These are phyloP conservation scores for Purshia tridentata DNA, from an alignment of 306 rosid species.

Conservation along the genomic window DNA sequence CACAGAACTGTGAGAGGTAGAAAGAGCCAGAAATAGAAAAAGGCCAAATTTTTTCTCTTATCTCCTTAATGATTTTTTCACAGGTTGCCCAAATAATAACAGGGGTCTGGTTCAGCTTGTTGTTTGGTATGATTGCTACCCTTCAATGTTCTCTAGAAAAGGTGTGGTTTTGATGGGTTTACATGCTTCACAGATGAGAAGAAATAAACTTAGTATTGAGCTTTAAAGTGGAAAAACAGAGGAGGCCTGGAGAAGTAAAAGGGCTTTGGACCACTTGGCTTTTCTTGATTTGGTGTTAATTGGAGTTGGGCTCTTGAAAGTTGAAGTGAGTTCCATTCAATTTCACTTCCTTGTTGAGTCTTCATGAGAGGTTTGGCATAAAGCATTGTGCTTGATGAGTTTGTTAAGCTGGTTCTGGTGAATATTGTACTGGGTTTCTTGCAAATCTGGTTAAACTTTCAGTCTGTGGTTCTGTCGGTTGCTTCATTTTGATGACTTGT, in stretches of 20 bases:
- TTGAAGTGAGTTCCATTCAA: constrained; percentile 41
- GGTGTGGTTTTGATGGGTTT: constrained; percentile 35
- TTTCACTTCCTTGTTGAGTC: constrained; percentile 26
- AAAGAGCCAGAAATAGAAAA: constrained; percentile 48
- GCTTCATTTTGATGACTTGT: constrained; percentile 42
- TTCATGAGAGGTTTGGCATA: constrained; percentile 22
- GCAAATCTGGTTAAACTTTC: constrained; percentile 25
- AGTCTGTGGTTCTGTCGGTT: constrained; percentile 24
- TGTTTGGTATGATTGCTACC: constrained; percentile 50
- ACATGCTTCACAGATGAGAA: constrained; percentile 34
- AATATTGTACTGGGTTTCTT: constrained; percentile 25
- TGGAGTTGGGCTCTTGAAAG: constrained; percentile 29
- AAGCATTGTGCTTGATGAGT: constrained; percentile 41
- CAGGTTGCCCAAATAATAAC: constrained; percentile 47
- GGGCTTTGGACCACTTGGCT: constrained; percentile 37
- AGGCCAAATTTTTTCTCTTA: constrained; percentile 38
- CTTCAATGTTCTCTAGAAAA: constrained; percentile 26
- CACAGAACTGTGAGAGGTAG: constrained; percentile 46
- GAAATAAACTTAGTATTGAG: constrained; percentile 28
- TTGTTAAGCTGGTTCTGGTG: constrained; percentile 28
- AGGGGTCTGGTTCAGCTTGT: constrained; percentile 47
- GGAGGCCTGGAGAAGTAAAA: constrained; percentile 1
- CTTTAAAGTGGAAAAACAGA: constrained; percentile 17
- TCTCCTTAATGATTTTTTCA: constrained; percentile 46
- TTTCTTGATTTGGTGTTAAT: constrained; percentile 20